phyloP scores from a whole-genome alignment of 176 grass and related monocot genomes.

The Triticum urartu region DNA sequence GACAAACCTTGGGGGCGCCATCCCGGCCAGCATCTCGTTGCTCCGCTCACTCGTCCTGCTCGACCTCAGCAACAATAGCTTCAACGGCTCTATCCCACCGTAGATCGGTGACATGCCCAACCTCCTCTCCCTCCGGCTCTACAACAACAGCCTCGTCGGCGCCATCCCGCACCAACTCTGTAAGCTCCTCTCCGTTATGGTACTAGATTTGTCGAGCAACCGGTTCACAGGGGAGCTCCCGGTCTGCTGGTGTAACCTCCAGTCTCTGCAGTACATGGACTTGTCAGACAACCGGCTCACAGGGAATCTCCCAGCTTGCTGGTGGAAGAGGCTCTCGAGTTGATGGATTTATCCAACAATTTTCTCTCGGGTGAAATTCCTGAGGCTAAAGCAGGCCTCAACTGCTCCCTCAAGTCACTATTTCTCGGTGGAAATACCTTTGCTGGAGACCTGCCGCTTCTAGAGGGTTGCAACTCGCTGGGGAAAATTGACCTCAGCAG shows the following conservation, averaged over 20 bases:
- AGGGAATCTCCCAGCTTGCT: neutral
- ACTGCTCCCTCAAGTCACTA: neutral
- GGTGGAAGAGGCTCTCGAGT: neutral
- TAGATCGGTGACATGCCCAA: neutral
- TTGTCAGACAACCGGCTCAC: neutral
- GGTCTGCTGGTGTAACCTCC: slow-evolving; percentile 37
- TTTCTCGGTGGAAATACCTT: neutral
- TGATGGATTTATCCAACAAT: neutral
- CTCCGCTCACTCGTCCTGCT: neutral
- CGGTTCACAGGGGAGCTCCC: slow-evolving; percentile 45
- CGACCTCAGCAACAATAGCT: neutral
- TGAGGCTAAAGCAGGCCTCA: neutral
- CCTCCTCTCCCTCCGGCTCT: neutral
- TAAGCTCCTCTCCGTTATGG: slow-evolving; percentile 22
- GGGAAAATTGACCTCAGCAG: too few species aligned
- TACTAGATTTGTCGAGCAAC: slow-evolving; percentile 37
- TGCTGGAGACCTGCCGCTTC: too few species aligned
- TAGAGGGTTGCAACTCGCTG: too few species aligned
- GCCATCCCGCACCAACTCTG: neutral
- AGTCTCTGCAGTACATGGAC: neutral
- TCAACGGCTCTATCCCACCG: neutral
- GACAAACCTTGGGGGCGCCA: too few species aligned
- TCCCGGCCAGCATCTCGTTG: too few species aligned
- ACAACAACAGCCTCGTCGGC: neutral
- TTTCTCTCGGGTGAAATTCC: neutral